Evolutionary conservation across 371 early-diverging fungal species (phyloP).

Genomic region (Dichotomocladium elegans): DNA sequence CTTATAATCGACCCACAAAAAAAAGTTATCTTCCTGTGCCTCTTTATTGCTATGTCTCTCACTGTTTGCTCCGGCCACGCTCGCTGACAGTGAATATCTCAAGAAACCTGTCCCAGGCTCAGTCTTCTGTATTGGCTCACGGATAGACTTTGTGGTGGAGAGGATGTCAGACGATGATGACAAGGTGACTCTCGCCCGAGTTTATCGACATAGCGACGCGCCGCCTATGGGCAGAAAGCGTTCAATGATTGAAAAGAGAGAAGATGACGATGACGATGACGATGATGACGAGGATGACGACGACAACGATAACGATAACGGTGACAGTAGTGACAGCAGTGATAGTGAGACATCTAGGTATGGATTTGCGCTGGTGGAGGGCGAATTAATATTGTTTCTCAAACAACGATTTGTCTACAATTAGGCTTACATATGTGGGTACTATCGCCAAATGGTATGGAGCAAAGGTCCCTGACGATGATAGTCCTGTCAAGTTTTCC

Average conservation of each 20-base stretch:
- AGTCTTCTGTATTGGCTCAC: constrained; percentile 3
- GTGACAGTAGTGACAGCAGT: neutral
- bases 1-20: too few relatives aligned
- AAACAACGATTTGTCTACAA: too few relatives aligned
- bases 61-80: neutral
- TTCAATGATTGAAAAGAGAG: neutral
- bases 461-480: constrained; percentile 6
- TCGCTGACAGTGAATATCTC: constrained; percentile 17
- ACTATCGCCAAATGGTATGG: constrained; percentile 9
- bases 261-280: neutral
- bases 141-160: constrained; percentile 10
- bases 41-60: neutral
- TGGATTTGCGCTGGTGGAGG: too few relatives aligned
- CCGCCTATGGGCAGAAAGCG: neutral
- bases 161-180: constrained; percentile 16
- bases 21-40: constrained; percentile 3
- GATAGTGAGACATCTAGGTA: neutral
- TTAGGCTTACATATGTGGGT: constrained; percentile 3
- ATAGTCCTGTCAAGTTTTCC: constrained; percentile 10
- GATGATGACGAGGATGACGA: neutral
- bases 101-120: constrained; percentile 5
- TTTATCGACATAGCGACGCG: constrained; percentile 6
- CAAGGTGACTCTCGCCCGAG: constrained; percentile 7
- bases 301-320: neutral
- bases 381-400: too few relatives aligned